A percentile compares a stretch with the other conserved stretches of the same genome.
phyloP scores from a whole-genome alignment of 805 yeast genomes.

The Yarrowia deformans region DNA sequence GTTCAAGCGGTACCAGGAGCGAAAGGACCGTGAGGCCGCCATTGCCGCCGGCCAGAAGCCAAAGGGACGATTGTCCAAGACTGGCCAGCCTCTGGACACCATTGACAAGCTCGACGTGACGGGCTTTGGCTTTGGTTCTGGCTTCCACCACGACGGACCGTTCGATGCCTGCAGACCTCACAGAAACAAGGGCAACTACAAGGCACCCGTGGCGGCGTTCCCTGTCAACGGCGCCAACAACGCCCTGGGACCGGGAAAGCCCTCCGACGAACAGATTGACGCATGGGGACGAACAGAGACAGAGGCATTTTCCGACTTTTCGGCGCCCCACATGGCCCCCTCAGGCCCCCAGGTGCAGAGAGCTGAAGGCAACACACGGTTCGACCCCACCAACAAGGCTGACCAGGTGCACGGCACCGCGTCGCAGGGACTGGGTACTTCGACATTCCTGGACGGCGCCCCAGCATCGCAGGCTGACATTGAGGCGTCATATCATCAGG shows the following conservation, averaged over 20 bases:
- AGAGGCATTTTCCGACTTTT: slow-evolving; percentile 54
- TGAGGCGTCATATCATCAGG: slow-evolving; percentile 46
- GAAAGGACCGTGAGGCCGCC: slow-evolving; percentile 35
- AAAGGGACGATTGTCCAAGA: slow-evolving; percentile 48
- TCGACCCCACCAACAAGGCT: slow-evolving; percentile 74
- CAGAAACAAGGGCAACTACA: slow-evolving; percentile 74
- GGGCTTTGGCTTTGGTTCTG: slow-evolving; percentile 90
- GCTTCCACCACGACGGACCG: slow-evolving; percentile 98
- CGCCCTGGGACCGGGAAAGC: slow-evolving; percentile 55
- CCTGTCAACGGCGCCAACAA: slow-evolving; percentile 95
- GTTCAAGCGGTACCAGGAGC: slow-evolving; percentile 39
- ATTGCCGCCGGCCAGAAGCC: slow-evolving; percentile 15
- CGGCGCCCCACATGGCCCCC: slow-evolving; percentile 47
- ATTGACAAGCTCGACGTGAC: slow-evolving; percentile 96
- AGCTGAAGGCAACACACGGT: slow-evolving; percentile 56
- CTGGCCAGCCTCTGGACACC: slow-evolving; percentile 77
- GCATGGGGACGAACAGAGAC: slow-evolving; percentile 73
- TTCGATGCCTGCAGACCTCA: slow-evolving; percentile 98
- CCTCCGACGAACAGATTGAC: slow-evolving; percentile 56
- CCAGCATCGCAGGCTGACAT: slow-evolving; percentile 74
- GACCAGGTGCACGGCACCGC: slow-evolving; percentile 83
- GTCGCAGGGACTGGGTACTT: slow-evolving; percentile 87
- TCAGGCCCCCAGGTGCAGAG: slow-evolving; percentile 46
- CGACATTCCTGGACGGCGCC: slow-evolving; percentile 94
- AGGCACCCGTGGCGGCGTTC: slow-evolving; percentile 94